Conservation (phyloP, 192 early-diverging fungal genomes). For the Rhizoclosmatium sp. region DNA sequence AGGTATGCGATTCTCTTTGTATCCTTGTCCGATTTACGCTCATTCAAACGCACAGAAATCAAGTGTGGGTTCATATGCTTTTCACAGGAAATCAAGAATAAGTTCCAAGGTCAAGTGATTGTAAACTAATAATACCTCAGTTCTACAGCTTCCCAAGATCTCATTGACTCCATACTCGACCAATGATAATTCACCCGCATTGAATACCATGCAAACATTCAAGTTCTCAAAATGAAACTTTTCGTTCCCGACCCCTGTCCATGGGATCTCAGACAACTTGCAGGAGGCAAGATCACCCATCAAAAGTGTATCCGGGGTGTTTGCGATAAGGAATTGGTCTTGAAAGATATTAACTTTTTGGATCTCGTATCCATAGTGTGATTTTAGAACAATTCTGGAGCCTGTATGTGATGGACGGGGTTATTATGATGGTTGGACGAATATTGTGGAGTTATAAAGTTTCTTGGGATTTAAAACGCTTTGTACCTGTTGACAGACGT, state of each 20-base stretch:
- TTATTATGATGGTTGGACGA: too few relatives aligned
- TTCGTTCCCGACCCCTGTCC: slow-evolving; percentile 63
- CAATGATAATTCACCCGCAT: slow-evolving; percentile 68
- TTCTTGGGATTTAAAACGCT: background rate
- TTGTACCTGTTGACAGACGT: slow-evolving; percentile 60
- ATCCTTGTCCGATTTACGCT: slow-evolving; percentile 62
- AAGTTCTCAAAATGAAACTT: slow-evolving; percentile 72
- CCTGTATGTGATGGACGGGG: slow-evolving; percentile 33
- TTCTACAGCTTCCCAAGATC: slow-evolving; percentile 65
- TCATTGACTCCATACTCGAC: slow-evolving; percentile 76
- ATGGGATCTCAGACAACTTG: slow-evolving; percentile 72
- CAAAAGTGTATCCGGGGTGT: slow-evolving; percentile 68
- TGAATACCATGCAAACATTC: slow-evolving; percentile 72
- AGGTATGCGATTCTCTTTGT: slow-evolving; percentile 67
- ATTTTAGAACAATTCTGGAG: slow-evolving; percentile 70
- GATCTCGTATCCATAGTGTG: slow-evolving; percentile 72
- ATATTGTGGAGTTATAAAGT: background rate
- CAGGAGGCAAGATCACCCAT: slow-evolving; percentile 70
- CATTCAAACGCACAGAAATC: slow-evolving; percentile 70
- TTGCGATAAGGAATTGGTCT: slow-evolving; percentile 70
- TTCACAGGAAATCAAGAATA: too few relatives aligned
- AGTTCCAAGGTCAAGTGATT: too few relatives aligned
- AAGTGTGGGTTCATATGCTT: slow-evolving; percentile 71
- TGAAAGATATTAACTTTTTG: slow-evolving; percentile 76
- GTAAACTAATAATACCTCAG: slow-evolving; percentile 26